Base-by-base conservation (phyloP, 192 early-diverging fungal species). In the Mortierella hygrophila region DNA sequence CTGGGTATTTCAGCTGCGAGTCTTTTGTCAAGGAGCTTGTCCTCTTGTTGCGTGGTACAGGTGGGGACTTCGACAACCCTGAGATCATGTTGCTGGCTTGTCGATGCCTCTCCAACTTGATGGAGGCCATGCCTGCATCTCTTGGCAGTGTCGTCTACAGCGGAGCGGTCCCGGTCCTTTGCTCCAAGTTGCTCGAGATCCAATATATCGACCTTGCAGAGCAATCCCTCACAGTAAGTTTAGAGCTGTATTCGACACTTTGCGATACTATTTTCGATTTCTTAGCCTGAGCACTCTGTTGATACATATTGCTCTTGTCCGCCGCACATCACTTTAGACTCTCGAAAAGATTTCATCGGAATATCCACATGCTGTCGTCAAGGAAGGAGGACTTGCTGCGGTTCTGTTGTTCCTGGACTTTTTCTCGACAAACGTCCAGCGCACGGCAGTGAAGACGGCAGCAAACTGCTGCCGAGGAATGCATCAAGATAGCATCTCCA, bases 181-280 rank as follows among this genome's bases (percentile, higher is more conserved):
- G 96, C 40, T 85, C 88, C 44, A 97, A 97, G 82, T 88, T 99
- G 38, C 88, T 91, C 74, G 94, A 96, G 73, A 95, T 99, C 71
- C 94, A 97, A 78, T 98, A 96, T 74, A 98, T 98, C 72, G 98
- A 99, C 76, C 90, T 99, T 57, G 98, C 97, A 9, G 98, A 99
- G 84, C 95, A 95, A 77, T 95, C 96, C 0, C 88, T 98, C 72
- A 88, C 89, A 35, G 94, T 95, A 88, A 90, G 81, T 82, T 20
- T 32, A 32, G 0, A 71, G 20, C 41, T 32, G 26, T 44, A 47
- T 1, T 49, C 42, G 42, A 20, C 63, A n/a, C 23, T 18, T 42
- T 70, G 20, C 46, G 21, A 21, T 41, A 29, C 57, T 55, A 52
- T 52, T 52, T 20, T 52, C 49, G 49, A 52, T 52, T 52, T 65